Evolutionary conservation across 129 eudicot species (phyloP), one percentile per base, ranked within the genome.

Genomic region (Flaveria bidentis): DNA sequence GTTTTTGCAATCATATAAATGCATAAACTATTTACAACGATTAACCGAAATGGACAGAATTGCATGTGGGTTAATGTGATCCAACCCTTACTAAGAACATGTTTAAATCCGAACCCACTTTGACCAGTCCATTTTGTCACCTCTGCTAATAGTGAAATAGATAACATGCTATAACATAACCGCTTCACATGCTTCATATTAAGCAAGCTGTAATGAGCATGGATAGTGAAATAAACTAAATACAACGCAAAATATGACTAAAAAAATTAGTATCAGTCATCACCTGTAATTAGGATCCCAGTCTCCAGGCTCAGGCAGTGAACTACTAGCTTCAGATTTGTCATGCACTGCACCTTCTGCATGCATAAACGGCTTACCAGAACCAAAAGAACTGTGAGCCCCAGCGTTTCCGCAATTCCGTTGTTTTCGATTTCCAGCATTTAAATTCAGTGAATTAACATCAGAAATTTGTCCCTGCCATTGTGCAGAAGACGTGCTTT

Each of bases 201-300:
- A 45, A 8, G 50, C 50, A 45, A 45, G 28, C 2, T 55, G 52
- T 17, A 57, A 60, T 6, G 8, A 17, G 18, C 23, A 11, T 33
- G 41, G 41, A 36, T 36, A 36, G 41, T 36, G 41, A 36, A 5
- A 36, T 36, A 36, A 36, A 36, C 41, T 36, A 36, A 36, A 72
- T 36, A 65, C 42, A n/a, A 77, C 56, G 39, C 30, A 67, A 67
- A 22, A 53, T 22, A 30, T 30, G 13, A 18, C 26, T n/a, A 55
- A 9, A 57, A 25, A 55, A 66, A 16, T n/a, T 39, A 49, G 63
- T n/a, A 26, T 68, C 71, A 6, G 71, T 23, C 8, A 47, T 62
- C 78, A 94, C 98, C 97, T 88, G 72, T 94, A 94, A 68, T 94
- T 88, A 69, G 98, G 98, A 87, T 94, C 98, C 98, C 97, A 94